phyloP scores from a whole-genome alignment of 257 asterid genomes.

The Solanum appendiculatum region DNA sequence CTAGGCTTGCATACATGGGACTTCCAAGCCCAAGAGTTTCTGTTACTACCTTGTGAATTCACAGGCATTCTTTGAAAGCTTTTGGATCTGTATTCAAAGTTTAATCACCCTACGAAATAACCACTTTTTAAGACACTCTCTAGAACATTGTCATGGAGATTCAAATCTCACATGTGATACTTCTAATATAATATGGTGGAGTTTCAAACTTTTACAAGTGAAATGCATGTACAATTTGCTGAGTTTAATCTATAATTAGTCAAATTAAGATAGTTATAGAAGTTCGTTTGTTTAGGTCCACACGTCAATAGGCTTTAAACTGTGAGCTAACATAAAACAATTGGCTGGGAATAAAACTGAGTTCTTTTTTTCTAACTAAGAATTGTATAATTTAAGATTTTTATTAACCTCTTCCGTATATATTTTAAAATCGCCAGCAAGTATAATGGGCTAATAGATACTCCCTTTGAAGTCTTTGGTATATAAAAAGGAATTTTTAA shows the following conservation, averaged over 20 bases:
- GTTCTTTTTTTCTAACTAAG: neutral
- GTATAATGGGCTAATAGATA: neutral
- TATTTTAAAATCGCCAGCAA: neutral
- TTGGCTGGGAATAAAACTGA: neutral
- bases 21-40: constrained; percentile 39
- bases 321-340: neutral
- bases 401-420: neutral
- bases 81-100: neutral
- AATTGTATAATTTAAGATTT: neutral
- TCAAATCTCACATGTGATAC: neutral
- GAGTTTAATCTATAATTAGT: neutral
- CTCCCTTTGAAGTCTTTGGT: neutral
- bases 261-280: neutral
- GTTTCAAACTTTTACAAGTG: neutral
- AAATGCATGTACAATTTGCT: neutral
- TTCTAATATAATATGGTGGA: neutral
- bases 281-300: neutral
- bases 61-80: neutral
- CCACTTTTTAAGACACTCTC: neutral
- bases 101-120: neutral
- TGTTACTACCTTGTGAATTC: neutral
- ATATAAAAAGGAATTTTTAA: no score
- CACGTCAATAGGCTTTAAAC: neutral
- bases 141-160: neutral
- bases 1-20: constrained; percentile 46